phyloP scores from a whole-genome alignment of 1,139 yeast species.

The Blastobotrys malaysiensis region DNA sequence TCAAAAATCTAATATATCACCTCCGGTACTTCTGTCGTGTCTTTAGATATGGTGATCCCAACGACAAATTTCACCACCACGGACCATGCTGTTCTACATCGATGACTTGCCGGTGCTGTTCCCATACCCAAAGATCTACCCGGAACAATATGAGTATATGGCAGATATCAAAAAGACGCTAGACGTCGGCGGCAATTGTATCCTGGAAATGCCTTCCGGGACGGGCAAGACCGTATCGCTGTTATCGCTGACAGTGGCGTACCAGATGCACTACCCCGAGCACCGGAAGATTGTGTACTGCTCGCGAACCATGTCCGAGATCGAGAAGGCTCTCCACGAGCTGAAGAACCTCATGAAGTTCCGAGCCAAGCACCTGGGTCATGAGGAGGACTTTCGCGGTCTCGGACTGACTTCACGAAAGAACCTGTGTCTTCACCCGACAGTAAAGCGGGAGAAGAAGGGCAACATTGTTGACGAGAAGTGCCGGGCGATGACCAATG shows the following conservation, averaged over 20 bases:
- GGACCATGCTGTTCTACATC: conserved; percentile 51
- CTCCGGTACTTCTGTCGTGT: too few species aligned
- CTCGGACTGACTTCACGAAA: conserved; percentile 91
- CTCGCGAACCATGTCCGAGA: conserved; percentile 99
- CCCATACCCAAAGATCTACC: conserved; percentile 96
- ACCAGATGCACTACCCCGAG: conserved; percentile 93
- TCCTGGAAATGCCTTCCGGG: conserved; percentile 99
- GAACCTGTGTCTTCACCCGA: conserved; percentile 86
- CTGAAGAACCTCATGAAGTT: conserved; percentile 82
- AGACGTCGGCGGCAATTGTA: conserved; percentile 97
- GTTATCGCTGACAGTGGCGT: conserved; percentile 85
- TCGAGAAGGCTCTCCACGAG: conserved; percentile 95
- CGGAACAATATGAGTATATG: conserved; percentile 98
- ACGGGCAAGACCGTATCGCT: conserved; percentile 96
- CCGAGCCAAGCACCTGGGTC: conserved; percentile 75
- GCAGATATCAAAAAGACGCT: conserved; percentile 87
- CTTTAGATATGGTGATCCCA: background rate
- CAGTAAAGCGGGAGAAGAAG: conserved; percentile 77
- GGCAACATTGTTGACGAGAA: conserved; percentile 96
- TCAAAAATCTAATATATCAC: too few species aligned
- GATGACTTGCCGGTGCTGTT: conserved; percentile 93
- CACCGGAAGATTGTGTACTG: conserved; percentile 92
- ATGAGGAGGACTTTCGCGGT: conserved; percentile 78
- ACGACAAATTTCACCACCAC: background rate
- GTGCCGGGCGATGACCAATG: conserved; percentile 91